A percentile compares a stretch with the other conserved stretches of the same genome.
These are phyloP conservation scores for Acidomyces sp. DNA, from an alignment of 495 filamentous ascomycete species.

Conservation along the genomic window DNA sequence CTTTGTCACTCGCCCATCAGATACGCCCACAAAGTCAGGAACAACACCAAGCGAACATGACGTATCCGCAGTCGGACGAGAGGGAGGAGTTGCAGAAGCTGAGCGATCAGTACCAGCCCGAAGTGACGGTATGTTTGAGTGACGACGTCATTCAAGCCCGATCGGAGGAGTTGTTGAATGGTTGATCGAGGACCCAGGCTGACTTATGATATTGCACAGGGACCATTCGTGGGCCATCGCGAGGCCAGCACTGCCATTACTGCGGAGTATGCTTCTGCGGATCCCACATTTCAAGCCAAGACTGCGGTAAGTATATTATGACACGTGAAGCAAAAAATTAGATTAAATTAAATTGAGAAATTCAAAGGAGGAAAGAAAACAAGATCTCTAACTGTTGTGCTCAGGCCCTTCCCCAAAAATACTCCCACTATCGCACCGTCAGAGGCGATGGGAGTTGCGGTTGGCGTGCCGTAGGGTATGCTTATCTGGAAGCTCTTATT, in stretches of 20 bases:
- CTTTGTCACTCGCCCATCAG: slow-evolving; percentile 4
- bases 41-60: slow-evolving; percentile 7
- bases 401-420: slow-evolving; percentile 69
- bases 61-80: slow-evolving; percentile 15
- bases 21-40: slow-evolving; percentile 12
- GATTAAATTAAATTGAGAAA: too few relatives aligned
- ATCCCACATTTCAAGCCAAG: slow-evolving; percentile 71
- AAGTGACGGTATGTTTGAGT: slow-evolving; percentile 27
- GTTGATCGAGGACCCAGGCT: too few relatives aligned
- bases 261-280: slow-evolving; percentile 80
- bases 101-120: slow-evolving; percentile 31
- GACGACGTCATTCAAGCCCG: too few relatives aligned
- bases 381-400: too few relatives aligned
- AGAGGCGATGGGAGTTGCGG: slow-evolving; percentile 93
- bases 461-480: slow-evolving; percentile 90
- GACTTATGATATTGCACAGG: slow-evolving; percentile 38
- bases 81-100: slow-evolving; percentile 34
- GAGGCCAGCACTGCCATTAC: slow-evolving; percentile 66
- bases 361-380: too few relatives aligned
- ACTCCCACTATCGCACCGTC: slow-evolving; percentile 75
- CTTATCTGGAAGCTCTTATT: slow-evolving; percentile 78
- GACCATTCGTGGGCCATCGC: slow-evolving; percentile 66
- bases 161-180: too few relatives aligned
- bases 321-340: too few relatives aligned
- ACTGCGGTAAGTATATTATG: slow-evolving; percentile 51